phyloP scores from a whole-genome alignment of 345 rosid genomes.

The Eucalyptus sideroxylon region DNA sequence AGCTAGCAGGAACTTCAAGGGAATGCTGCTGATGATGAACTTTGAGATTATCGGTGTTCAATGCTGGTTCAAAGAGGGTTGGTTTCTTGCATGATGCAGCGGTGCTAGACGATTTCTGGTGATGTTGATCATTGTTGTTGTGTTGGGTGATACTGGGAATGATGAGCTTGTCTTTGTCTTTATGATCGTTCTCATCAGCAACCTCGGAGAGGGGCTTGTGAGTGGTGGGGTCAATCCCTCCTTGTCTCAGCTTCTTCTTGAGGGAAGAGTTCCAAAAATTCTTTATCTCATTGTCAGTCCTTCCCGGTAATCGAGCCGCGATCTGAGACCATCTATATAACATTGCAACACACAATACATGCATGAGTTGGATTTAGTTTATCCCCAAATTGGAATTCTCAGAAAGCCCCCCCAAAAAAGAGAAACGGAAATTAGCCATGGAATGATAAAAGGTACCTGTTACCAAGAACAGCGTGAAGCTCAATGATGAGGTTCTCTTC shows the following conservation, averaged over 20 bases:
- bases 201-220: slow-evolving; percentile 49
- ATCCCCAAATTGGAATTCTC: neutral
- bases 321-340: slow-evolving; percentile 60
- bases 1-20: neutral
- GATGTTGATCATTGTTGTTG: neutral
- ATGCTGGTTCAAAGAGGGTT: neutral
- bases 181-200: slow-evolving; percentile 11
- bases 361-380: neutral
- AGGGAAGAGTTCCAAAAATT: slow-evolving; percentile 65
- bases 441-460: slow-evolving; percentile 21
- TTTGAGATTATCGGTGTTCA: neutral
- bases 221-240: slow-evolving; percentile 61
- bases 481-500: slow-evolving; percentile 70
- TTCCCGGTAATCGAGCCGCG: slow-evolving; percentile 54
- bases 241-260: slow-evolving; percentile 56
- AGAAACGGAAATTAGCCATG: neutral
- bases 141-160: neutral
- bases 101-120: neutral
- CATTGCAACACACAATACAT: neutral
- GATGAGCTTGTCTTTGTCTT: neutral
- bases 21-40: neutral
- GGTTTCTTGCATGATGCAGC: neutral
- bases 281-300: slow-evolving; percentile 64
- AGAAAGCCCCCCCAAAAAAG: neutral
- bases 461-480: slow-evolving; percentile 69